These are phyloP conservation scores for Arabidopsis suecica DNA, from an alignment of 345 rosid species.

Conservation along the genomic window DNA sequence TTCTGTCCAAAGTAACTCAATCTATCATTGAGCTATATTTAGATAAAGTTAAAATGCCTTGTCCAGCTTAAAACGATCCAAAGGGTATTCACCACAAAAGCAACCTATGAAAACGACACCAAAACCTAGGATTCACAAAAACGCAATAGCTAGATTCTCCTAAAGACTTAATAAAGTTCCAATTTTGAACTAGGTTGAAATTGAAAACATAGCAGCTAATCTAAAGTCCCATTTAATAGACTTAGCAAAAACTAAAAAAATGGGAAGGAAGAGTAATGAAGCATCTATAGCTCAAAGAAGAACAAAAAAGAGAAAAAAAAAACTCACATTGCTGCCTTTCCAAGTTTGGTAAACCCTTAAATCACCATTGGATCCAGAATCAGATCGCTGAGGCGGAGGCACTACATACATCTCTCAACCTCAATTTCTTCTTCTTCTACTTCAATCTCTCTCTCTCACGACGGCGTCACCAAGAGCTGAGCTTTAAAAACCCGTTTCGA, in stretches of 20 bases:
- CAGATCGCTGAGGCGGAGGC: constrained; percentile 86
- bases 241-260: not conserved
- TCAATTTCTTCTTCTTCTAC: constrained; percentile 20
- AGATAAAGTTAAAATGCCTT: not conserved
- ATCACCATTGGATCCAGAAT: constrained; percentile 65
- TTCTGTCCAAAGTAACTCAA: constrained; percentile 12
- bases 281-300: not conserved
- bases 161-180: not conserved
- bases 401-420: constrained; percentile 77
- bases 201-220: constrained; percentile 7
- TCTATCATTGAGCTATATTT: constrained; percentile 18
- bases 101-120: constrained; percentile 22
- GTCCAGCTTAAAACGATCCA: constrained; percentile 6
- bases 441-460: constrained; percentile 16
- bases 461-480: constrained; percentile 40
- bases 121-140: constrained; percentile 18
- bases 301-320: not conserved
- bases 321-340: constrained; percentile 94
- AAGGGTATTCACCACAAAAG: not conserved
- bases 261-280: not conserved
- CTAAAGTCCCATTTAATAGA: not conserved
- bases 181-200: constrained; percentile 30
- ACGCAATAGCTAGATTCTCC: not conserved
- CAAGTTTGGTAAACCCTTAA: constrained; percentile 80
- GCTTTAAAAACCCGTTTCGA: constrained; percentile 13